Evolutionary conservation across 2,329 filamentous ascomycete species (phyloP).

Genomic region (Penicillium sp.): DNA sequence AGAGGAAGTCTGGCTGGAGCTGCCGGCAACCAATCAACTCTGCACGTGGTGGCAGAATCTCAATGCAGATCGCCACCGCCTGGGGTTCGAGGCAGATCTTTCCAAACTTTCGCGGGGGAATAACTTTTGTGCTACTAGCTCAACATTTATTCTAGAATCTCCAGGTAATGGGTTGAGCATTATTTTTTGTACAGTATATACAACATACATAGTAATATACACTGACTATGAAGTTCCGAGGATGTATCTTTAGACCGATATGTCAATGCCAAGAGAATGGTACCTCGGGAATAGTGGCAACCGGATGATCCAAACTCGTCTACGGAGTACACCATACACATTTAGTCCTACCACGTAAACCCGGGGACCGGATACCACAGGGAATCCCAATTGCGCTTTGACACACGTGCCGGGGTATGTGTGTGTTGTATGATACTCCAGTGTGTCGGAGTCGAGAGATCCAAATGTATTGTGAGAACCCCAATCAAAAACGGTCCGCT

Average conservation of each 20-base stretch:
- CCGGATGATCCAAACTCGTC: not conserved
- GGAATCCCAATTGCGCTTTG: not conserved
- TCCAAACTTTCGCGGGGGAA: constrained; percentile 6
- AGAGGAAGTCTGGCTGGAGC: constrained; percentile 4
- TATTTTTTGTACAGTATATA: too few relatives aligned
- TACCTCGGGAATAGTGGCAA: not conserved
- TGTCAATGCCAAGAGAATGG: not conserved
- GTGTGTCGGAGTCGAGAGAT: not conserved
- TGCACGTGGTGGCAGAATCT: constrained; percentile 37
- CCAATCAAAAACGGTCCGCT: constrained; percentile 1
- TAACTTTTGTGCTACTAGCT: not conserved
- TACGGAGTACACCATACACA: too few relatives aligned
- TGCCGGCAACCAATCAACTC: constrained; percentile 28
- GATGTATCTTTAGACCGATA: not conserved
- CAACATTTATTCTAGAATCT: too few relatives aligned
- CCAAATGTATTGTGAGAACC: not conserved
- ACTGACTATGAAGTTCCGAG: too few relatives aligned
- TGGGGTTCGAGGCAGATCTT: constrained; percentile 2
- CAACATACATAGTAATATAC: too few relatives aligned
- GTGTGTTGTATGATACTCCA: not conserved
- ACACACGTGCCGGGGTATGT: not conserved
- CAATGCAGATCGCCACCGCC: constrained; percentile 11
- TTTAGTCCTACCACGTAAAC: not conserved
- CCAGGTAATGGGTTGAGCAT: not conserved
- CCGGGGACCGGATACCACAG: not conserved